Evolutionary conservation across 768 basidiomycete species (phyloP).

Genomic region (Lactarius quietus): DNA sequence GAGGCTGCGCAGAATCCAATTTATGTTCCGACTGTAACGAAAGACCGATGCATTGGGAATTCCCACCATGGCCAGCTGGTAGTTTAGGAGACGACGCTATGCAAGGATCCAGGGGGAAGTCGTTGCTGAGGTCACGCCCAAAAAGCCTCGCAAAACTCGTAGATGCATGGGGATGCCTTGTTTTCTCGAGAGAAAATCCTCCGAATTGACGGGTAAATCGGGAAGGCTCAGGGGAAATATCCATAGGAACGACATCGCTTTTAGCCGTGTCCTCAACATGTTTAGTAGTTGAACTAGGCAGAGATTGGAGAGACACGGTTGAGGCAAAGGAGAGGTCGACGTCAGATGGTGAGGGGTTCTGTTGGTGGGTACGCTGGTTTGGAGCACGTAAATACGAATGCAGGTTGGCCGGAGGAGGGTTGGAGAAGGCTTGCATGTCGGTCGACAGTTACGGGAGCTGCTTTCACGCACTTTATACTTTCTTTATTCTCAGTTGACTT

Average conservation of each 20-base stretch:
- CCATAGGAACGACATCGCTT: conserved; percentile 62
- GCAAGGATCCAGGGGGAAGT: conserved; percentile 29
- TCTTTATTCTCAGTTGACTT: conserved; percentile 22
- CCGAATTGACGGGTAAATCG: conserved; percentile 30
- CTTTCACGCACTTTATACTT: neutral
- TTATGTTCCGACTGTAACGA: conserved; percentile 56
- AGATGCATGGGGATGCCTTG: conserved; percentile 57
- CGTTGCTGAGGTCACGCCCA: conserved; percentile 71
- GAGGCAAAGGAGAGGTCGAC: conserved; percentile 82
- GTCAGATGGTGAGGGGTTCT: conserved; percentile 70
- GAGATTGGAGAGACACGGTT: conserved; percentile 77
- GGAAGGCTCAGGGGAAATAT: conserved; percentile 68
- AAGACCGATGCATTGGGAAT: conserved; percentile 55
- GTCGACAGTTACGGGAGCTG: neutral
- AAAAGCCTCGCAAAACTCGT: conserved; percentile 66
- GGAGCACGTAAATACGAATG: conserved; percentile 38
- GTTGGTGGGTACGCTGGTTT: conserved; percentile 43
- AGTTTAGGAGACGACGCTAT: conserved; percentile 34
- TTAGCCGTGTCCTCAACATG: conserved; percentile 46
- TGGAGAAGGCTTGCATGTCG: conserved; percentile 54
- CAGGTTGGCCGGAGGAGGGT: conserved; percentile 41
- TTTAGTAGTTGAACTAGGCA: conserved; percentile 40
- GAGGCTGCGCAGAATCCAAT: conserved; percentile 30
- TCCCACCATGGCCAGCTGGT: conserved; percentile 44
- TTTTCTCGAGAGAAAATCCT: conserved; percentile 32